These are phyloP conservation scores for Jatropha curcas DNA, from an alignment of 345 rosid species.

Conservation along the genomic window DNA sequence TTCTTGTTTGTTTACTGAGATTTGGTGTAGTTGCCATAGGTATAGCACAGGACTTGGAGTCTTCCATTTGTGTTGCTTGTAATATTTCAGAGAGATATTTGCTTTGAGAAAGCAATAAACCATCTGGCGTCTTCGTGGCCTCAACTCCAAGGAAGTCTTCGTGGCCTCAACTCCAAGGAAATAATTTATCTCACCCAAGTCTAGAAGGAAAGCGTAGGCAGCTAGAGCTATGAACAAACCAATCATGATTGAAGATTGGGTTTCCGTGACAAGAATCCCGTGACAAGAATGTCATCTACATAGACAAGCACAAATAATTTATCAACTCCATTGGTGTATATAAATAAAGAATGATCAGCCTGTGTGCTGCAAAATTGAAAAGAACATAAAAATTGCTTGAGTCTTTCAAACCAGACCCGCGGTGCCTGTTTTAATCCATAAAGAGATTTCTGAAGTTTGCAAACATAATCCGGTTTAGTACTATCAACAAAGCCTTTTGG, in stretches of 20 bases:
- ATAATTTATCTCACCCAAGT: background rate
- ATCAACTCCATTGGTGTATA: background rate
- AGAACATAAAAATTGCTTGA: background rate
- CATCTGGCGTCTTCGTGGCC: background rate
- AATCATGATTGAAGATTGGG: background rate
- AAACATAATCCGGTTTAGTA: background rate
- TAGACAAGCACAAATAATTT: background rate
- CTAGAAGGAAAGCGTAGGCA: background rate
- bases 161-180: background rate
- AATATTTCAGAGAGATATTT: background rate
- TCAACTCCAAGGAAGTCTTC: background rate
- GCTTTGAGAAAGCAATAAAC: background rate
- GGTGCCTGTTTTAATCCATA: background rate
- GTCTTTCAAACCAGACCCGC: background rate
- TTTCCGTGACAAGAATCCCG: background rate
- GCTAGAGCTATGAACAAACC: background rate
- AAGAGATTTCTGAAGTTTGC: background rate
- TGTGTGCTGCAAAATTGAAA: background rate
- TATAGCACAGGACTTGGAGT: background rate
- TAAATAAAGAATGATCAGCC: background rate
- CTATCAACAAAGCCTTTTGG: background rate
- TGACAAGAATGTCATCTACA: background rate
- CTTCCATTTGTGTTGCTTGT: background rate
- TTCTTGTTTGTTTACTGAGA: accelerated
- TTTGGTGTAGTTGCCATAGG: background rate